These are phyloP conservation scores for Xylaria arbuscula DNA, from an alignment of 2,329 filamentous ascomycete genomes.

Conservation along the genomic window DNA sequence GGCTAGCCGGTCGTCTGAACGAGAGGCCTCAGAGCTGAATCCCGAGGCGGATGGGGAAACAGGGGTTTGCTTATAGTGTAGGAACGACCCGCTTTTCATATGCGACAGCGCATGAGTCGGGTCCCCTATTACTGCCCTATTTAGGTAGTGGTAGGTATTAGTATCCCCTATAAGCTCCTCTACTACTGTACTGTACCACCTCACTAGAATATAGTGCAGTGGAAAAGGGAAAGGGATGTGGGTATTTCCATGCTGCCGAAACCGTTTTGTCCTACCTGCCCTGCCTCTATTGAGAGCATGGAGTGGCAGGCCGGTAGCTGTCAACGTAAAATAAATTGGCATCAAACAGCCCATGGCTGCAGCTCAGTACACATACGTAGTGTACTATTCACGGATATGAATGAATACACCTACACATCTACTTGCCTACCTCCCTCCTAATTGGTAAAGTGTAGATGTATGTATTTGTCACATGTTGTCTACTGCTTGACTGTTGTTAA, in stretches of 20 bases:
- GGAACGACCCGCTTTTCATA: conserved; percentile 24
- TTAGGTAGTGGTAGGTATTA: background rate
- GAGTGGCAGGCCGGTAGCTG: background rate
- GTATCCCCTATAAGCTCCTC: background rate
- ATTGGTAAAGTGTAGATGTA: no score
- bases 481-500: no score
- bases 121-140: no score
- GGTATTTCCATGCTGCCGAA: background rate
- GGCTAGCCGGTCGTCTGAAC: background rate
- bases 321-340: background rate
- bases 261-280: conserved; percentile 1
- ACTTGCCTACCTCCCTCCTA: no score
- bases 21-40: conserved; percentile 25
- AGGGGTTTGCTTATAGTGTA: conserved; percentile 2
- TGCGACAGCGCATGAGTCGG: conserved; percentile 4
- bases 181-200: background rate
- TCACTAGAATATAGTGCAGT: no score
- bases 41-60: conserved; percentile 8
- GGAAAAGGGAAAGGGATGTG: background rate
- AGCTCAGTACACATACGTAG: background rate
- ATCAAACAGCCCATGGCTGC: background rate
- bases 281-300: background rate
- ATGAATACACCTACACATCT: no score
- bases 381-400: background rate
- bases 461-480: no score